These are phyloP conservation scores for Barnettozyma sucrosica DNA, from an alignment of 805 yeast species.

Conservation along the genomic window DNA sequence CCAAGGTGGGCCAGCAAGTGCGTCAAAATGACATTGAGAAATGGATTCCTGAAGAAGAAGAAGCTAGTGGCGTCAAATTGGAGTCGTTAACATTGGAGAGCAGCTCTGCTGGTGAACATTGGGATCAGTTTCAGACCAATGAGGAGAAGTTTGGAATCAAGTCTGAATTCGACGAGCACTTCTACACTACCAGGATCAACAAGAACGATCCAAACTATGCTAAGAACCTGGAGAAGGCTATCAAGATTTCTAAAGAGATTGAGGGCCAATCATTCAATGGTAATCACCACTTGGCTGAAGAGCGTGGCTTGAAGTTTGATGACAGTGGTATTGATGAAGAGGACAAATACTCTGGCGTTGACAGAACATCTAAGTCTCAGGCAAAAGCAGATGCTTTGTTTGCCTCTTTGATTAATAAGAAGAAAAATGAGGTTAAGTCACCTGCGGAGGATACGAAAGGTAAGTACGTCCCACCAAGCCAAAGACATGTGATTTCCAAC, in stretches of 20 bases:
- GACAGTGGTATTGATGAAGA: conserved; percentile 92
- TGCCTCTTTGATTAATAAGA: conserved; percentile 27
- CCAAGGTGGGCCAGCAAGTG: conserved; percentile 34
- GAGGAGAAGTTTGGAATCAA: conserved; percentile 83
- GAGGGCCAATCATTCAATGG: conserved; percentile 58
- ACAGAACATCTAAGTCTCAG: conserved; percentile 12
- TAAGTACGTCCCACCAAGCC: conserved; percentile 51
- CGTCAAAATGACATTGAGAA: conserved; percentile 64
- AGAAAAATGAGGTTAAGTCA: conserved; percentile 40
- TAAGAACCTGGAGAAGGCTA: conserved; percentile 64
- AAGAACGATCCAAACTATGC: conserved; percentile 68
- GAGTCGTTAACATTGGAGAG: conserved; percentile 34
- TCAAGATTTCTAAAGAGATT: conserved; percentile 75
- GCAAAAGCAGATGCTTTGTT: conserved; percentile 24
- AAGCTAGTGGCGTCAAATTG: conserved; percentile 13
- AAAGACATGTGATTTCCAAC: conserved; percentile 38
- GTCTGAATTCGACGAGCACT: conserved; percentile 74
- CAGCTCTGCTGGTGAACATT: conserved; percentile 30
- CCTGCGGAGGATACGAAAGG: conserved; percentile 26
- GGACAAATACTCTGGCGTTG: conserved; percentile 90
- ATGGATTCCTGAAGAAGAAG: conserved; percentile 72
- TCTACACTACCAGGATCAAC: conserved; percentile 77
- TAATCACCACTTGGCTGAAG: conserved; percentile 84
- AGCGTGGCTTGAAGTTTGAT: conserved; percentile 72
- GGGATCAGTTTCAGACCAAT: conserved; percentile 97